Conservation (phyloP, 2,329 filamentous ascomycete genomes). For the Fusarium devonianum region DNA sequence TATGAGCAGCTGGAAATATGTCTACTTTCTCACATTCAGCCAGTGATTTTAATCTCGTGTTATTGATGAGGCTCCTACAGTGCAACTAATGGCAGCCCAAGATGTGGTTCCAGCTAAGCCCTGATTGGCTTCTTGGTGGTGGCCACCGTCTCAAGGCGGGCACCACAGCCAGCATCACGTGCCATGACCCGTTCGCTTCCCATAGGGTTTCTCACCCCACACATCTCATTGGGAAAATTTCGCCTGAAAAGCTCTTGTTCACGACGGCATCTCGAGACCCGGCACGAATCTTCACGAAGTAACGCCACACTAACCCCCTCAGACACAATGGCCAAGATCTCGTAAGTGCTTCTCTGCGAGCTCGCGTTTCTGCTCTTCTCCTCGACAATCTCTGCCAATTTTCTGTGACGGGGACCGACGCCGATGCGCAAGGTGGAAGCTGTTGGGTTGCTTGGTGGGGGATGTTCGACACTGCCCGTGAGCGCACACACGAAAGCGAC, state of each 20-base stretch:
- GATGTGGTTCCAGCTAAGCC: too few species aligned
- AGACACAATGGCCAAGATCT: slow-evolving; percentile 69
- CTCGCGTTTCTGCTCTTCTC: slow-evolving; percentile 4
- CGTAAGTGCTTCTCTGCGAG: slow-evolving; percentile 54
- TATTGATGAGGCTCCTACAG: too few species aligned
- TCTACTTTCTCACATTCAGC: too few species aligned
- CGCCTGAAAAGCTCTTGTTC: slow-evolving; percentile 46
- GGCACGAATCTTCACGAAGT: slow-evolving; percentile 50
- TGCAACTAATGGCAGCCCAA: too few species aligned
- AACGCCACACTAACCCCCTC: slow-evolving; percentile 53
- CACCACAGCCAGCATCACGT: slow-evolving; percentile 46
- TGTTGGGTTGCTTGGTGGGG: slow-evolving; percentile 26
- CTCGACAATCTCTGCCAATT: slow-evolving; percentile 29
- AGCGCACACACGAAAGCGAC: slow-evolving; percentile 27
- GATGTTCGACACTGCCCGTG: too few species aligned
- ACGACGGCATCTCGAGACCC: slow-evolving; percentile 49
- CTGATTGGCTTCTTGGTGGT: too few species aligned
- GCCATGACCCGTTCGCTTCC: slow-evolving; percentile 41
- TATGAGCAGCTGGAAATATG: too few species aligned
- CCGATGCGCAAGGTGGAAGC: slow-evolving; percentile 18
- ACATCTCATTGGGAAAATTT: slow-evolving; percentile 47
- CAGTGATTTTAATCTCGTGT: too few species aligned
- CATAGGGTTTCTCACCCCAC: slow-evolving; percentile 53
- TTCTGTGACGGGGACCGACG: slow-evolving; percentile 6
- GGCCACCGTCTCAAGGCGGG: too few species aligned